Conservation (phyloP, 2,329 filamentous ascomycete species). For the Cordyceps fumosorosea region DNA sequence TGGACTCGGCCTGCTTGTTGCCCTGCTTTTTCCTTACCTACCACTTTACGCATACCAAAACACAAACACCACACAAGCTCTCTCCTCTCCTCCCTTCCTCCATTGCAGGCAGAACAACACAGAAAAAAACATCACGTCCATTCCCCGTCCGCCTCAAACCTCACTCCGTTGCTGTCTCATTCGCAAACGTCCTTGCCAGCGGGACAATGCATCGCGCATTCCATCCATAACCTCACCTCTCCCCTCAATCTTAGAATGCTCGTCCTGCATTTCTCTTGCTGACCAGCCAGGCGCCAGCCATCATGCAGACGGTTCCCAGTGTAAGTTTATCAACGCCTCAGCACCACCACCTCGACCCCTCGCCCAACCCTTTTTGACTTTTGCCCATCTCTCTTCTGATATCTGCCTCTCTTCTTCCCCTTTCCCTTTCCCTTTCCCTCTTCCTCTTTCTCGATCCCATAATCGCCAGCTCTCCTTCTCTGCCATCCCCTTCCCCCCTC, state of each 20-base stretch:
- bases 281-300: conserved; percentile 34
- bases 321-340: conserved; percentile 27
- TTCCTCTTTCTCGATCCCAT: background rate
- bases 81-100: background rate
- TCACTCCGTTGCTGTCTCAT: background rate
- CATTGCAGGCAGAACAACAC: background rate
- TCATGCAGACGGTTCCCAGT: conserved; percentile 49
- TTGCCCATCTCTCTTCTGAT: background rate
- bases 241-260: conserved; percentile 27
- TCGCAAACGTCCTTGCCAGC: background rate
- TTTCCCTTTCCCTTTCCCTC: background rate
- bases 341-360: conserved; percentile 1
- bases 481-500: background rate
- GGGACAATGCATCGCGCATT: conserved; percentile 8
- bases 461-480: background rate
- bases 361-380: background rate
- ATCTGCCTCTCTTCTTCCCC: background rate
- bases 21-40: background rate
- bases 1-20: no score
- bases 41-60: background rate
- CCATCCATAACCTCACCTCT: conserved; percentile 2
- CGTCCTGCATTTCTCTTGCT: conserved; percentile 28
- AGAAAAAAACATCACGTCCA: background rate
- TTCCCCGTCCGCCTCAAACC: background rate
- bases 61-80: background rate